Evolutionary conservation across 176 grass and related monocot genomes (phyloP), one percentile per base, ranked within the genome.

Genomic region (Zizania latifolia): DNA sequence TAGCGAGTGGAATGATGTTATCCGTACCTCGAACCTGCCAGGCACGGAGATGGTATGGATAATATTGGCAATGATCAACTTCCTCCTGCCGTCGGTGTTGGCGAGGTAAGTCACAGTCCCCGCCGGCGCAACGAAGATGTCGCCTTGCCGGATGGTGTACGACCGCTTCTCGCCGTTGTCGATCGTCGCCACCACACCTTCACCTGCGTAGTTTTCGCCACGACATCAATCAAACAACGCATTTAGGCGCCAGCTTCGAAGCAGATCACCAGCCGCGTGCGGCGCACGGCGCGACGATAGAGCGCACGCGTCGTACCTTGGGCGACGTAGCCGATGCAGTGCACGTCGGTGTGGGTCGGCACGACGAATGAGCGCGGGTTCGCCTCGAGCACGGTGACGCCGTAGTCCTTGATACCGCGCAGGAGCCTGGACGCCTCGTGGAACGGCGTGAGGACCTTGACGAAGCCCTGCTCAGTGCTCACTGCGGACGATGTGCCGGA

Each of bases 61-160:
- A n/a, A 98, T 85, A 74, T 85, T 89, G 8, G 70, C 84, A 11
- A 94, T 58, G 24, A 86, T 19, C 14, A 98, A 67, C 57, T 94
- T 94, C 78, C 80, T 74, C 7, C 83, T 77, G 61, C 81, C 87
- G 41, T 92, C 89, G 16, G 80, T 98, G 74, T 92, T 94, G 78
- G 75, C 85, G 0, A 98, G 34, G 37, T 92, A 91, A 10, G 72
- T 81, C 39, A 98, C 14, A 0, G 77, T 36, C 16, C 94, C 94
- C 0, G 94, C 88, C 17, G 82, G 91, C 63, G 76, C 53, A 45
- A 78, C 78, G 43, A 92, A 23, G 58, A 92, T 28, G 63, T 94
- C 75, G 40, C 94, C 94, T 62, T 83, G 8, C 33, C 58, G 65
- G 73, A 98, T 70, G 26, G 78, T 23, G 4, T 94, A 63, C 5